phyloP scores from a whole-genome alignment of 257 asterid genomes.

The Echium plantagineum region DNA sequence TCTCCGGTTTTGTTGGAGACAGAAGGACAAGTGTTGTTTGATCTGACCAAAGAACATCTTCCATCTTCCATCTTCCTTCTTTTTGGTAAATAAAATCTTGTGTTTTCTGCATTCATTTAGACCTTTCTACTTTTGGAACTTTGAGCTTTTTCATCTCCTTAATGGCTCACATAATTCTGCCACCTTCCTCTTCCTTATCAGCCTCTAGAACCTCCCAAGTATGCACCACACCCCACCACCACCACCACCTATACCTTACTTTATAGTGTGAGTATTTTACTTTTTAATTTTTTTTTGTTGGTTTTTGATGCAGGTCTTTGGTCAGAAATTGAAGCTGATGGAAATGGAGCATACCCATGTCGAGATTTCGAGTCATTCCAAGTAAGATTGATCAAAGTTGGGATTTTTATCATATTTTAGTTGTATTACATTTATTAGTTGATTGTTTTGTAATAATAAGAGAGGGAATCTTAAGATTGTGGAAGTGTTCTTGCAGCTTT shows the following conservation, averaged over 20 bases:
- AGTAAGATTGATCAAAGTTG: slow-evolving; percentile 25
- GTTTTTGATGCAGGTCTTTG: slow-evolving; percentile 21
- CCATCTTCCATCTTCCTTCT: neutral
- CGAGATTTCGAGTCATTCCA: slow-evolving; percentile 22
- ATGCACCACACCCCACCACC: neutral
- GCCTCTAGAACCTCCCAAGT: slow-evolving; percentile 7
- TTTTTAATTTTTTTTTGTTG: neutral
- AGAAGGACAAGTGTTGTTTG: slow-evolving; percentile 17
- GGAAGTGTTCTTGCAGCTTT: no score
- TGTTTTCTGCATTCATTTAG: neutral
- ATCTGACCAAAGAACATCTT: slow-evolving; percentile 14
- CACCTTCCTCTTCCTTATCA: slow-evolving; percentile 5
- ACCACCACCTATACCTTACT: neutral
- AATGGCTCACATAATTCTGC: slow-evolving; percentile 21
- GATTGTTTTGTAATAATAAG: neutral
- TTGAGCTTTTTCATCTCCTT: slow-evolving; percentile 9
- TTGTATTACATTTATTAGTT: no score
- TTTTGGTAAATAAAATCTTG: neutral
- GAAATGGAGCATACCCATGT: slow-evolving; percentile 35
- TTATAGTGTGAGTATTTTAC: neutral
- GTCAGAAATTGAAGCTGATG: slow-evolving; percentile 22
- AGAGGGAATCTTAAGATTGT: no score
- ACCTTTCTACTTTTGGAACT: neutral
- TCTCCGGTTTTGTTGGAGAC: slow-evolving; percentile 39
- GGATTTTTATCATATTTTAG: neutral